Evolutionary conservation across 1,284 basidiomycete species (phyloP).

Genomic region (Rhizopogon hawkerae): DNA sequence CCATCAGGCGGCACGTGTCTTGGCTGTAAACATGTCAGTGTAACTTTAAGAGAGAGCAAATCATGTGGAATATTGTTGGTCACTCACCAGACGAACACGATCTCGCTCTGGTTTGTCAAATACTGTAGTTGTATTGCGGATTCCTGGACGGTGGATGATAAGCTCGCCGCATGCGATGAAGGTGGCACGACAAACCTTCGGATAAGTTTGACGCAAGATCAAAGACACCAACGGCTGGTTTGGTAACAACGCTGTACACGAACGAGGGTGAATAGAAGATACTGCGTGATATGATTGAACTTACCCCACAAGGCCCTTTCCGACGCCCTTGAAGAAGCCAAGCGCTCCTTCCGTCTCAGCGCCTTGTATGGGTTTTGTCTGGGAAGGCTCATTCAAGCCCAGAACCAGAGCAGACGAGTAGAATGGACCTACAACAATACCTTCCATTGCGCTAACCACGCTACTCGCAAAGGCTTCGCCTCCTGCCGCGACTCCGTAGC

Average conservation of each 20-base stretch:
- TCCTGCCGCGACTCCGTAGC: conserved; percentile 90
- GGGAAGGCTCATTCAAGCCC: conserved; percentile 7
- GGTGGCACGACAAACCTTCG: conserved; percentile 53
- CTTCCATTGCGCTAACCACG: conserved; percentile 93
- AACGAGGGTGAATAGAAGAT: conserved; percentile 13
- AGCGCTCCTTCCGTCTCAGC: conserved; percentile 91
- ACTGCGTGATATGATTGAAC: conserved; percentile 19
- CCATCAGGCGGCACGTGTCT: conserved; percentile 82
- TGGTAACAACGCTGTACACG: conserved; percentile 72
- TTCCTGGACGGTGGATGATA: conserved; percentile 36
- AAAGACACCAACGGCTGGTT: conserved; percentile 94
- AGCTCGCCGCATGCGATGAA: not conserved
- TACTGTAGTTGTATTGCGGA: conserved; percentile 96
- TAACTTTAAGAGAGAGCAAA: not conserved
- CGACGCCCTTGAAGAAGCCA: conserved; percentile 97
- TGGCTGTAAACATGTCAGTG: conserved; percentile 40
- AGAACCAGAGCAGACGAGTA: not conserved
- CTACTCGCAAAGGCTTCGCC: conserved; percentile 92
- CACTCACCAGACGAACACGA: conserved; percentile 69
- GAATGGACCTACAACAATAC: conserved; percentile 66
- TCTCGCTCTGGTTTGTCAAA: conserved; percentile 92
- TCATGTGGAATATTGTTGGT: not conserved
- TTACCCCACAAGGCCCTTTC: conserved; percentile 92
- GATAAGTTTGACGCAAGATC: conserved; percentile 93
- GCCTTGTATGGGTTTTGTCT: conserved; percentile 95